Evolutionary conservation across 352 stramenopile species (phyloP), one percentile per base, ranked within the genome.

Genomic region (Phytopythium kandeliae): DNA sequence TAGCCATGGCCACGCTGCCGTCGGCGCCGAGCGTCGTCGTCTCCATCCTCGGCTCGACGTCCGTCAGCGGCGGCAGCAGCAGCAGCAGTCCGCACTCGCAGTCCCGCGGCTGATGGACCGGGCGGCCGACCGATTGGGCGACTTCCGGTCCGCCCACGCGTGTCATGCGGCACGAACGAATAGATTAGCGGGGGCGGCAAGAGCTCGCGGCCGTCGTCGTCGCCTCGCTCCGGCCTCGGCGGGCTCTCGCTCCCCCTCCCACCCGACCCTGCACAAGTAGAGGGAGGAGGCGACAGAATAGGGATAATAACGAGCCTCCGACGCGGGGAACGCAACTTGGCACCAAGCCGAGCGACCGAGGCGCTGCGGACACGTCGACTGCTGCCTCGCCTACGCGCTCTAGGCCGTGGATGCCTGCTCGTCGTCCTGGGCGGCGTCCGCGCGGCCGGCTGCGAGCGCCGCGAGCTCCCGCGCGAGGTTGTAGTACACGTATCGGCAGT

Each of bases 401-500:
- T n/a, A n/a, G n/a, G n/a, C n/a, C n/a, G n/a, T n/a, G n/a, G n/a
- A n/a, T n/a, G n/a, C n/a, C n/a, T n/a, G n/a, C n/a, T n/a, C n/a
- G n/a, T n/a, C n/a, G n/a, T n/a, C n/a, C n/a, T n/a, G n/a, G n/a
- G n/a, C n/a, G n/a, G n/a, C n/a, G n/a, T n/a, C n/a, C n/a, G n/a
- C n/a, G n/a, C n/a, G n/a, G 28, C 28, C 33, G 21, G 21, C 34
- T 19, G 30, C 46, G 9, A 52, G 24, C 11, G 58, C 57, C 0
- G 69, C 71, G 17, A 93, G 48, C 24, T 74, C 67, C 30, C 87
- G 76, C 22, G 85, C 76, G 51, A 90, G 88, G 52, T 86, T 94
- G 60, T 85, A 94, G 67, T 94, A 94, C 16, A 90, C 78, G 54
- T 89, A 94, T 36, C 77, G 78, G 59, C 74, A 89, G 61, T 94